A percentile compares a stretch with the other conserved stretches of the same genome.
phyloP scores from a whole-genome alignment of 305 asterid species.

The Plantago coronopus region DNA sequence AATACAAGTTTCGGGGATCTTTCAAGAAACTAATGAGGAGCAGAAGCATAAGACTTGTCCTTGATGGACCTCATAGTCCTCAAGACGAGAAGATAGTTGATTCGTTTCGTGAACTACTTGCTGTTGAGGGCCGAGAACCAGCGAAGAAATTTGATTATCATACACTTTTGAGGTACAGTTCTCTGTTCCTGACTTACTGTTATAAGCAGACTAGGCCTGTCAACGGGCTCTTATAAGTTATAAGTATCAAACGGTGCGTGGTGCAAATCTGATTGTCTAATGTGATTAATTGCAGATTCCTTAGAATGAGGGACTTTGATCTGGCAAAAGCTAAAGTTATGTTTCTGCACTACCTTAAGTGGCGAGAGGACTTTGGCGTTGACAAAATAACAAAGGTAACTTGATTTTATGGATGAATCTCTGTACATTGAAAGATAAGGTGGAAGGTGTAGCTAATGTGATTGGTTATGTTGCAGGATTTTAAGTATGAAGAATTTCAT shows the following conservation, averaged over 20 bases:
- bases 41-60: background rate
- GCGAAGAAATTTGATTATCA: background rate
- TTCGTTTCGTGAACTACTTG: background rate
- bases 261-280: background rate
- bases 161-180: background rate
- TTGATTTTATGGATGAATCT: conserved; percentile 5
- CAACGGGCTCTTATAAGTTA: too few species aligned
- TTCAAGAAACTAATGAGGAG: background rate
- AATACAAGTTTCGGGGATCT: conserved; percentile 2
- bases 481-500: conserved; percentile 57
- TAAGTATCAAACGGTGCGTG: too few species aligned
- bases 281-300: conserved; percentile 32
- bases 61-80: conserved; percentile 1
- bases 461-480: conserved; percentile 41
- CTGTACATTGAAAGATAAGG: background rate
- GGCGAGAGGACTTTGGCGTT: conserved; percentile 59
- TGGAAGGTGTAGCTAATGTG: conserved; percentile 2
- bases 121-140: background rate
- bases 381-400: conserved; percentile 50
- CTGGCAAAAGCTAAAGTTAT: conserved; percentile 53
- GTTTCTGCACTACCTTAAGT: conserved; percentile 67
- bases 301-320: conserved; percentile 61
- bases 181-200: background rate
- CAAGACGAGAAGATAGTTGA: background rate
- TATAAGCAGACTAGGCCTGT: too few species aligned